These are phyloP conservation scores for Trichosporon coremiiforme DNA, from an alignment of 1,284 basidiomycete genomes.

Conservation along the genomic window DNA sequence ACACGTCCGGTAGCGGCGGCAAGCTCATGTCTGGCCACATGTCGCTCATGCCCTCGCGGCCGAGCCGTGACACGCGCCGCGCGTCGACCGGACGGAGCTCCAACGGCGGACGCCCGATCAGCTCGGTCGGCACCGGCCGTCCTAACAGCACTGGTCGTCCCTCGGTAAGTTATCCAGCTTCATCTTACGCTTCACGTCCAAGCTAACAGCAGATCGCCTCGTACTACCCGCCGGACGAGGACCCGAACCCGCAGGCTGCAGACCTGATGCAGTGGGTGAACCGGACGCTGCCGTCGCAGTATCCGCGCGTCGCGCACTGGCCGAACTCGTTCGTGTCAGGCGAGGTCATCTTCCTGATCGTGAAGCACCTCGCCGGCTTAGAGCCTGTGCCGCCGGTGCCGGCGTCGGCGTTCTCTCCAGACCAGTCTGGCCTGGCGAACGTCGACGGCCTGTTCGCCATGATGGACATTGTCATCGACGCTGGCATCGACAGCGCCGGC, in stretches of 20 bases:
- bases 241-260: constrained; percentile 50
- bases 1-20: constrained; percentile 39
- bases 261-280: constrained; percentile 83
- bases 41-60: constrained; percentile 40
- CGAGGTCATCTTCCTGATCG: constrained; percentile 56
- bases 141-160: constrained; percentile 20
- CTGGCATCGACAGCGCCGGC: constrained; percentile 80
- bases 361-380: constrained; percentile 51
- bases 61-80: constrained; percentile 51
- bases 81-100: constrained; percentile 36
- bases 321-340: constrained; percentile 57
- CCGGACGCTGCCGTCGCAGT: constrained; percentile 67
- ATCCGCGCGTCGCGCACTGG: constrained; percentile 64
- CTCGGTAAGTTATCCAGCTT: background rate
- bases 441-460: constrained; percentile 85
- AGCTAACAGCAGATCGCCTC: constrained; percentile 32
- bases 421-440: constrained; percentile 57
- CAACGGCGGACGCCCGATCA: constrained; percentile 19
- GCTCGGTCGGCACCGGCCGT: constrained; percentile 13
- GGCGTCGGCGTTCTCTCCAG: constrained; percentile 45
- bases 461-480: constrained; percentile 85
- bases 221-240: constrained; percentile 37
- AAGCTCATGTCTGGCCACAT: constrained; percentile 18
- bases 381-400: constrained; percentile 48
- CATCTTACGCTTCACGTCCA: no score